Evolutionary conservation across 345 rosid genomes (phyloP), one percentile per base, ranked within the genome.

Genomic region (Salix purpurea): DNA sequence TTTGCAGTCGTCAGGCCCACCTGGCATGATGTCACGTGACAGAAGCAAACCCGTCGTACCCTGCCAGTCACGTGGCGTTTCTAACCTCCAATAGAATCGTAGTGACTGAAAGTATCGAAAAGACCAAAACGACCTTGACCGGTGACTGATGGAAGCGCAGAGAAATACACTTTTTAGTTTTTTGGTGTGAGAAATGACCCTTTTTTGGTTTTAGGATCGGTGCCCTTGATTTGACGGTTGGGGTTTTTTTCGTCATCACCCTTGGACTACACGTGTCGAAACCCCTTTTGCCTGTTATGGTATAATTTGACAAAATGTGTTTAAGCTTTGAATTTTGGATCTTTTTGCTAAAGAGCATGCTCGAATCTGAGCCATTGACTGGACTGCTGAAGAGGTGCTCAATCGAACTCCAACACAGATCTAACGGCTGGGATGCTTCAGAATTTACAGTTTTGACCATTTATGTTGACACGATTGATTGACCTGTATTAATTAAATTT

Each of bases 21-120:
- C 69, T 32, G 39, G 37, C 60, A 80, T 75, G 85, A 84, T 70
- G 83, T 84, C 84, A 82, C 76, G 74, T 82, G 84, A 82, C 50
- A 61, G 16, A 28, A 66, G 67, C 60, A 30, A 24, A 72, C 72
- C 72, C 71, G 78, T 81, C 86, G 71, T 15, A 13, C 12, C 14
- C 72, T 72, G 70, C 34, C 40, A 54, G 69, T 70, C 82, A 84
- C 85, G 79, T 80, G 82, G 77, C 72, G 69, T 15, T 23, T 19
- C 56, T 46, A 28, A 19, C 30, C 0, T 1, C 67, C 69, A 11
- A 60, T 77, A 34, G 74, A 68, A 77, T 68, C 58, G 37, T 23
- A 23, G 7, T 21, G 11, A 11, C 71, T 13, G 23, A 28, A 16
- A 46, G 30, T 6, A 4, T 2, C 64, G 14, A 80, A 83, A 68